A percentile compares a stretch with the other conserved stretches of the same genome.
These are phyloP conservation scores for Ceratorhiza oryzae-sativae DNA, from an alignment of 1,284 basidiomycete genomes.

Conservation along the genomic window DNA sequence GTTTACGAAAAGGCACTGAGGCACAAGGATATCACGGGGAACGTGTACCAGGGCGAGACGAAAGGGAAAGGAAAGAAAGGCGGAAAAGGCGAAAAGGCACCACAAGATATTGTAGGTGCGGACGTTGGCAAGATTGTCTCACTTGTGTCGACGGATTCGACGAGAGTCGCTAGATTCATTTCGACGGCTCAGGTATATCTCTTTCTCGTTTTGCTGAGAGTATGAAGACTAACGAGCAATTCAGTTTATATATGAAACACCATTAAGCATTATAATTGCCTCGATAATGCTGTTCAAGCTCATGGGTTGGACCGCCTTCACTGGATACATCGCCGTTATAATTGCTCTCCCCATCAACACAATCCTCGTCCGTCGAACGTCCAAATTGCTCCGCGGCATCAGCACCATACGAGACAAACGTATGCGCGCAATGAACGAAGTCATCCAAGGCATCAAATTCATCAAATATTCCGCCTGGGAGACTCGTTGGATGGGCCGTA, in stretches of 20 bases:
- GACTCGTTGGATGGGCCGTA: slow-evolving; percentile 29
- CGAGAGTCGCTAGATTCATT: neutral
- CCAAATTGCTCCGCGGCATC: neutral
- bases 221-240: too few relatives aligned
- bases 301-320: slow-evolving; percentile 40
- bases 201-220: neutral
- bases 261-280: slow-evolving; percentile 20
- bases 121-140: slow-evolving; percentile 40
- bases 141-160: slow-evolving; percentile 27
- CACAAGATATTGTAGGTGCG: neutral
- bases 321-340: slow-evolving; percentile 34
- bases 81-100: neutral
- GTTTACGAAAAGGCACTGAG: slow-evolving; percentile 40
- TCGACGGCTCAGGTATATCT: neutral
- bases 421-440: slow-evolving; percentile 40
- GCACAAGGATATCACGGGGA: slow-evolving; percentile 36
- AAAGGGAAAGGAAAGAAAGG: slow-evolving; percentile 1
- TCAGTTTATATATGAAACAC: slow-evolving; percentile 58
- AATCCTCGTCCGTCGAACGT: slow-evolving; percentile 50
- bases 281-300: slow-evolving; percentile 26
- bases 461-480: slow-evolving; percentile 41
- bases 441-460: slow-evolving; percentile 40
- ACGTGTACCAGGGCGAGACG: neutral
- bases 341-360: slow-evolving; percentile 35
- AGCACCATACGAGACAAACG: slow-evolving; percentile 75